Evolutionary conservation across 306 rosid species (phyloP).

Genomic region (Casuarina equisetifolia): DNA sequence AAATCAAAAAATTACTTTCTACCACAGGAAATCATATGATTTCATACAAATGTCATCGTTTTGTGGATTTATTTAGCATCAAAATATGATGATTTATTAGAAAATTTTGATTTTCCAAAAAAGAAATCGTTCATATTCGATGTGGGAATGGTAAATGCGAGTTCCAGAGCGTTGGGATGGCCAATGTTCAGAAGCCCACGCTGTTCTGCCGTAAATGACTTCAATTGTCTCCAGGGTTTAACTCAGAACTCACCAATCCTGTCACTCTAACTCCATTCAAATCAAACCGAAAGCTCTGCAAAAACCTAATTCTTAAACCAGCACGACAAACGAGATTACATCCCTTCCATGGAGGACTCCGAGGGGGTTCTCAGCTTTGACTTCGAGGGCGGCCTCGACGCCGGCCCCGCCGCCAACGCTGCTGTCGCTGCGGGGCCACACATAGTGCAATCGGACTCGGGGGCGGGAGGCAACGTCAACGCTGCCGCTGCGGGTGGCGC

Average conservation of each 20-base stretch:
- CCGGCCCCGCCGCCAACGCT: constrained; percentile 33
- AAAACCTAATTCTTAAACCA: constrained; percentile 27
- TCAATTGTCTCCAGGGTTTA: background rate
- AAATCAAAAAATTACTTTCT: no score
- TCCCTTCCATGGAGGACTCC: constrained; percentile 74
- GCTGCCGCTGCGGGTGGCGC: constrained; percentile 19
- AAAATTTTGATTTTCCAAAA: background rate
- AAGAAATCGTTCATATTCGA: background rate
- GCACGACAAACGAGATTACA: background rate
- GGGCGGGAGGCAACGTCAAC: background rate
- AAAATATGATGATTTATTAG: no score
- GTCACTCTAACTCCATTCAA: background rate
- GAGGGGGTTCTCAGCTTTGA: constrained; percentile 97
- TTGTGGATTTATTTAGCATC: no score
- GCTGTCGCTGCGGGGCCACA: constrained; percentile 43
- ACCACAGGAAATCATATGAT: no score
- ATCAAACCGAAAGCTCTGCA: background rate
- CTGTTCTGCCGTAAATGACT: background rate
- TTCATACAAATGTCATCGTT: no score
- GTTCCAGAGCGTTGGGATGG: no score
- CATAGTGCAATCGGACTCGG: constrained; percentile 42
- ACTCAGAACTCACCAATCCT: background rate
- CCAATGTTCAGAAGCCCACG: background rate
- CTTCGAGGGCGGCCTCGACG: constrained; percentile 96
- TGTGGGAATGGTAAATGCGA: no score